These are phyloP conservation scores for Anaeromyces robustus DNA, from an alignment of 192 early-diverging fungal species.

Conservation along the genomic window DNA sequence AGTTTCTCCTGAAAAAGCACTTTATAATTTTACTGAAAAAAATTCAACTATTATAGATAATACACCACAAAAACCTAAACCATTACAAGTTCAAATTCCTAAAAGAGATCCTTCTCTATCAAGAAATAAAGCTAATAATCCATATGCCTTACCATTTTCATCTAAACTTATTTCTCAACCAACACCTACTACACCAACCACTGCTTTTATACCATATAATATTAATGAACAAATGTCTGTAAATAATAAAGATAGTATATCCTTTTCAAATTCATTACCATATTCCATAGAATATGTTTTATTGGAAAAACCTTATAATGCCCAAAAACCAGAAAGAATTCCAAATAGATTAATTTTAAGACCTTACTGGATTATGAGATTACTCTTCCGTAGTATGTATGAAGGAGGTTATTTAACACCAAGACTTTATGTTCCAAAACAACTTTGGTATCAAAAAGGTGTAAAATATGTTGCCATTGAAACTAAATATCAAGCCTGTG, in stretches of 20 bases:
- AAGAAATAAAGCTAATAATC: not conserved
- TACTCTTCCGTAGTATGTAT: not conserved
- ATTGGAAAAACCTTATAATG: not conserved
- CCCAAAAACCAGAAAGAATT: not conserved
- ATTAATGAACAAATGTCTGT: not conserved
- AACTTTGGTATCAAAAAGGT: not conserved
- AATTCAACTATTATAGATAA: not conserved
- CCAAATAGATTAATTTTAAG: not conserved
- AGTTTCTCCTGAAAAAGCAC: not conserved
- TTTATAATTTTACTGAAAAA: not conserved
- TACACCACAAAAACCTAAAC: not conserved
- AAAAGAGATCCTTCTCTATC: not conserved
- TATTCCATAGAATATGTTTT: not conserved
- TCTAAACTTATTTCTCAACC: not conserved
- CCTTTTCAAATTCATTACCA: not conserved
- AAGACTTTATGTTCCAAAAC: not conserved
- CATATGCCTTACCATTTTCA: not conserved
- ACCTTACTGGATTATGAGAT: not conserved
- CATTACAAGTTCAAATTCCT: not conserved
- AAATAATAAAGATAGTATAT: not conserved
- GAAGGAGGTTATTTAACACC: not conserved
- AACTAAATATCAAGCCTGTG: not conserved
- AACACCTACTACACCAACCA: not conserved
- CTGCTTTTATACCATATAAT: not conserved
- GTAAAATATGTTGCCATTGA: not conserved